Conservation (phyloP, 2,329 filamentous ascomycete species). For the Fusarium burgessii region DNA sequence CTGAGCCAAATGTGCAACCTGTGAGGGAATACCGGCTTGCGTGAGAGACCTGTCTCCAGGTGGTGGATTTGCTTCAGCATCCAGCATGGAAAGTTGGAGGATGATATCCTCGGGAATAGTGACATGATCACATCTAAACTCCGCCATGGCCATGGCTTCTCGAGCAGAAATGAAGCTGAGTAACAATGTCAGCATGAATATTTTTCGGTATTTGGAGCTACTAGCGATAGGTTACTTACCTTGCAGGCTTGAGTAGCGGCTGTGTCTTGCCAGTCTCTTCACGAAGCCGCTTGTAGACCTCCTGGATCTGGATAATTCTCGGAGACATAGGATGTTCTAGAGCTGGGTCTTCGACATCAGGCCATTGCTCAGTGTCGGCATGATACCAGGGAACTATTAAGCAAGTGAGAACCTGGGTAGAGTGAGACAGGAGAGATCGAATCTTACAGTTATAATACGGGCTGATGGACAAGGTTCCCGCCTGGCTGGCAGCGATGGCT, state of each 20-base stretch:
- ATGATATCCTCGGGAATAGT: constrained; percentile 5
- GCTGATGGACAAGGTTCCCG: not conserved
- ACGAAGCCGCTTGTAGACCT: not conserved
- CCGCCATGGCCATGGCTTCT: constrained; percentile 7
- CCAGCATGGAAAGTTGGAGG: not conserved
- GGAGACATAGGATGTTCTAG: constrained; percentile 18
- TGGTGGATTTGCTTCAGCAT: not conserved
- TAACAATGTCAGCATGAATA: not conserved
- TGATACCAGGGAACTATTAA: constrained; percentile 8
- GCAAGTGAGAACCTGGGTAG: not conserved
- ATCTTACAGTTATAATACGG: constrained; percentile 6
- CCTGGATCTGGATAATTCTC: not conserved
- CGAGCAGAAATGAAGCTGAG: not conserved
- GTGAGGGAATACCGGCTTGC: not conserved
- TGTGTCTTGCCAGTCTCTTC: not conserved
- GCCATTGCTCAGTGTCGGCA: not conserved
- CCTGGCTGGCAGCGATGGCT: not conserved
- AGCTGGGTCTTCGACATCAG: constrained; percentile 9
- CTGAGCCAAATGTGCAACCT: not conserved
- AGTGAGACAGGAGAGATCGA: accelerated
- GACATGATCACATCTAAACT: constrained; percentile 2
- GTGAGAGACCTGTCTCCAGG: not conserved
- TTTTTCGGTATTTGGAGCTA: accelerated
- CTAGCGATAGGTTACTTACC: not conserved
- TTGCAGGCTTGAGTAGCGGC: constrained; percentile 8